phyloP scores from a whole-genome alignment of 73 alveolate species.

The Paramecium primaurelia region DNA sequence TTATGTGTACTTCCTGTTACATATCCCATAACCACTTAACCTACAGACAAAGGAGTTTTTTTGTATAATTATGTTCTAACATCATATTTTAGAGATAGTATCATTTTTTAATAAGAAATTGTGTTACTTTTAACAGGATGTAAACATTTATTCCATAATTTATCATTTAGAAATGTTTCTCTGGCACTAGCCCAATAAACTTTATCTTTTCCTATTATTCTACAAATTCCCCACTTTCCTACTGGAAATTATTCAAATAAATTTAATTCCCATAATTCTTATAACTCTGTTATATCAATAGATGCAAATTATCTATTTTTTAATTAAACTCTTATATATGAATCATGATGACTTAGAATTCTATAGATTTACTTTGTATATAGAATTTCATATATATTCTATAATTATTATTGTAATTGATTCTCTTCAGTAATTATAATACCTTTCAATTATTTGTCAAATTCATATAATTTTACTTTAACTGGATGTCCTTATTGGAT shows the following conservation, averaged over 20 bases:
- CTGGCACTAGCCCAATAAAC: conserved; percentile 43
- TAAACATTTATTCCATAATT: conserved; percentile 6
- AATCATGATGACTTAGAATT: conserved; percentile 27
- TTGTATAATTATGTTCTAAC: conserved; percentile 6
- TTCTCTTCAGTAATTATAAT: neutral
- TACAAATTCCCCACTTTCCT: conserved; percentile 28
- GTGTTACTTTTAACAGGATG: conserved; percentile 26
- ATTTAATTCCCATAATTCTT: conserved; percentile 15
- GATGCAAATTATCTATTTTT: conserved; percentile 2
- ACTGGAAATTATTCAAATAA: neutral
- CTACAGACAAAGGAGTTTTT: neutral
- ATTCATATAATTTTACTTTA: neutral
- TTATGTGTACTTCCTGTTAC: conserved; percentile 23
- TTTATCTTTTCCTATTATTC: neutral
- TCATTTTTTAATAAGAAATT: neutral
- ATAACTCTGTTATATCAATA: conserved; percentile 16
- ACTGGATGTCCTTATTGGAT: neutral
- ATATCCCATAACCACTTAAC: conserved; percentile 10
- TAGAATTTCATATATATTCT: neutral
- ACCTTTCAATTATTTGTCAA: neutral
- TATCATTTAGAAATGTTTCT: conserved; percentile 48
- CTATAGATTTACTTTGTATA: neutral
- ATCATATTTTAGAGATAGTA: neutral
- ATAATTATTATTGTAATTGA: neutral
- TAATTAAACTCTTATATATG: conserved; percentile 27